Base-by-base conservation (phyloP, 2,329 filamentous ascomycete species). In the Epicoccum nigrum region DNA sequence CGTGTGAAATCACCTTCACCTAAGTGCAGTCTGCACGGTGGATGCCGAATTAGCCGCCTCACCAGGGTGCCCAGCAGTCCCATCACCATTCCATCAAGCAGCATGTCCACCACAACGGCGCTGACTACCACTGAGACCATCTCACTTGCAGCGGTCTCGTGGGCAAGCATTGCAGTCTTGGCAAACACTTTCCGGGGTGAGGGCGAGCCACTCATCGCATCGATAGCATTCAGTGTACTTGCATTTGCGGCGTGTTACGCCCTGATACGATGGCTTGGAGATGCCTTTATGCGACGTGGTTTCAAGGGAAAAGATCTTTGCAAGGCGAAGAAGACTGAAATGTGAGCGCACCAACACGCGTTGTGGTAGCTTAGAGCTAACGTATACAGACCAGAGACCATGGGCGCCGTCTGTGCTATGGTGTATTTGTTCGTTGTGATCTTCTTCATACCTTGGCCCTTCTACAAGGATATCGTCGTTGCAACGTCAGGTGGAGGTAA, bases 391-490 rank as follows among this genome's bases (percentile, higher is more conserved):
- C 94, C 94, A 17, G 94, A 99, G 75, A 93, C 90, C 61, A 97
- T 99, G 92, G 94, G 94, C 23, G 90, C 91, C 51, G 84, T 99
- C 20, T 95, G 90, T 70, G 94, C 93, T 7, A 85, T 94, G 60
- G 92, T 97, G 20, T 97, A 97, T 75, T 82, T 99, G 34, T 81
- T 99, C 59, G 83, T 86, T 41, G 82, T 97, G 60, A 95, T 97
- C 61, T 78, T 91, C 56, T 99, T 99, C 73, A 92, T 97, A 51
- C 94, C 94, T 0, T 96, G 97, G 74, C 90, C 92, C 1, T 97
- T 99, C 74, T 97, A 97, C 80, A 96, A 97, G 76, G 93, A 97
- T 71, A 95, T 99, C 60, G 92, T 97, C 20, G 90, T 91, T 13
- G 92, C 92, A 31, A 97, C 94, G 16, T 96, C 91, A 60, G 94